Base-by-base conservation (phyloP, 163 green algal species). In the Chlamydomonas reinhardtii region DNA sequence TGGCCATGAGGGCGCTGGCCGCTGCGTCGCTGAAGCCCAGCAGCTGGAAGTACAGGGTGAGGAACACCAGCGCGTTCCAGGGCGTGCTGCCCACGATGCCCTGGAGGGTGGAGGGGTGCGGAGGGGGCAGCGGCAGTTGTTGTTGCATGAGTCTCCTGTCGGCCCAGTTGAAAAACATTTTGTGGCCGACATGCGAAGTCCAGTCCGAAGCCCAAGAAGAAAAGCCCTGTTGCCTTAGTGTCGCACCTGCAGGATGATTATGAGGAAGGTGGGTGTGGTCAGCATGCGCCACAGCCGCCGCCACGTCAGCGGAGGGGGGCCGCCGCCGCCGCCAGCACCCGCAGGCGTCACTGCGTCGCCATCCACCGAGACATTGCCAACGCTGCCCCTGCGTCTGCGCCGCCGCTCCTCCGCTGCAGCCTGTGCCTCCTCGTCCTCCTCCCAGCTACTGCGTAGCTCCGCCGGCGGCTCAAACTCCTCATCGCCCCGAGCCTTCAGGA, bases 51-150 rank as follows among this genome's bases (percentile, higher is more conserved):
- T 93, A 98, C 4, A 97, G 83, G 0, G 95, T 97, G 85, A 97
- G 94, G 85, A 96, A 96, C 4, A 93, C 92, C 91, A 98, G 94
- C 19, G 95, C 96, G 48, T 95, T 91, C 96, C 96, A 98, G 43
- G 96, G 96, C 11, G 94, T 94, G 75, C 85, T 94, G 66, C 96
- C 96, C 11, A 98, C 91, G 64, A 98, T 95, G 64, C 96, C 96
- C 92, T 98, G 94, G 43, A 35, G 43, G 12, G 20, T 12, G 61
- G 73, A 4, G 31, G 31, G 64, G 14, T 61, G 43, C n/a, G n/a
- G 54, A 72, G 20, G 68, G n/a, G 76, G 39, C 39, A 48, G 39
- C 8, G 39, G 39, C 39, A 48, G 39, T 8, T 14, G 39, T 48
- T n/a, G n/a, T n/a, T n/a, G n/a, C n/a, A n/a, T n/a, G n/a, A n/a